Base-by-base conservation (phyloP, 345 rosid species). In the Citrus maxima region DNA sequence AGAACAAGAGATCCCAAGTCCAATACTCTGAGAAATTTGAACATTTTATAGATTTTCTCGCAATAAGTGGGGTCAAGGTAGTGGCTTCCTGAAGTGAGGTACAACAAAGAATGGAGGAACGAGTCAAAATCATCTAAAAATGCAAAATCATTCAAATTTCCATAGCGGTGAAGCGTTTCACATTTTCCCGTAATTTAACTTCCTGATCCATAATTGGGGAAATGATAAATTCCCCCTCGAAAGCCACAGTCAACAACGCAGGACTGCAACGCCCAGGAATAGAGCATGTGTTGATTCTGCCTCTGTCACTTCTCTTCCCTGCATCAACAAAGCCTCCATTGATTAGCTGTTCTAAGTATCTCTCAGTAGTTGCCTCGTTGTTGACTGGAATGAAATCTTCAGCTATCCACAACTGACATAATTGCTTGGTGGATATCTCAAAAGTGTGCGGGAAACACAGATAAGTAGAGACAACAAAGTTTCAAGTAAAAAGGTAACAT, bases 321-420 rank as follows among this genome's bases (percentile, higher is more conserved):
- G 2, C 56, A 0, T 51, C 56, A 51, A 51, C 56, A 13, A 16
- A 51, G 21, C 56, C 56, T 16, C 1, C 4, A 51, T 51, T 16
- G 21, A 16, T 51, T 51, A 51, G 2, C 1, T 51, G 56, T 14
- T 16, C 1, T 51, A 51, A 51, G 56, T 51, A 51, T 0, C 5
- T 5, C 21, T 51, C 21, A 16, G 21, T 21, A 51, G 21, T 32
- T 55, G 75, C 46, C 46, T 72, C 40, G 2, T 38, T 70, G 9
- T 72, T 72, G 19, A 32, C 75, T 7, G 10, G 25, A 21, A 54
- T 55, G 19, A 72, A 72, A 55, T 63, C 75, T 55, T 72, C 63
- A 19, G 46, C 75, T 21, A 72, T 72, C 63, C 75, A 72, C 63
- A 72, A 16, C 63, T 54, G 46, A 72, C 55, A 54, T 27, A 72